phyloP scores from a whole-genome alignment of 2,329 filamentous ascomycete species.

The Capronia coronata region DNA sequence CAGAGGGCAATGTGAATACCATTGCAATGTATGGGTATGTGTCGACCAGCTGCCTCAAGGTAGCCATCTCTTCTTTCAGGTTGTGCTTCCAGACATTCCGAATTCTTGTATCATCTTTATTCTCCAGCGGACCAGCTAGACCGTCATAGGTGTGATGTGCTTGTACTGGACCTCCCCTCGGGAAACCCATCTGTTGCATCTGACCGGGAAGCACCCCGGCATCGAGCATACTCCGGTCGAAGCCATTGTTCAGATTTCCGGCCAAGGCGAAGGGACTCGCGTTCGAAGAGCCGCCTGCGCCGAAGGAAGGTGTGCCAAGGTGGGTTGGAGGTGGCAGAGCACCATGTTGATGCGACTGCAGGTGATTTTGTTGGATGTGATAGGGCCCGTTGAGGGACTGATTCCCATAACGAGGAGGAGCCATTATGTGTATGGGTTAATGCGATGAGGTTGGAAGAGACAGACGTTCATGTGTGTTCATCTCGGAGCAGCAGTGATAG shows the following conservation, averaged over 20 bases:
- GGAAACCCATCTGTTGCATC: constrained; percentile 80
- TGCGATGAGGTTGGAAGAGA: constrained; percentile 2
- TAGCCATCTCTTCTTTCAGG: constrained; percentile 80
- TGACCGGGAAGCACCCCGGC: constrained; percentile 68
- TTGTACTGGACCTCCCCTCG: constrained; percentile 63
- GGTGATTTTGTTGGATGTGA: constrained; percentile 49
- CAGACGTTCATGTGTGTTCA: constrained; percentile 13
- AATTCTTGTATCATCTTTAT: constrained; percentile 67
- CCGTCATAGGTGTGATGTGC: constrained; percentile 45
- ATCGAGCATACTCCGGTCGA: constrained; percentile 42
- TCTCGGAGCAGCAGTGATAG: constrained; percentile 5
- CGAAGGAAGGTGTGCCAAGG: constrained; percentile 62
- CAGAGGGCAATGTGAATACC: constrained; percentile 49
- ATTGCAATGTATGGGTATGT: constrained; percentile 95
- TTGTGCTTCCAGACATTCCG: constrained; percentile 95
- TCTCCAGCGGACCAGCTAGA: constrained; percentile 16
- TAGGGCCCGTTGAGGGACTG: constrained; percentile 56
- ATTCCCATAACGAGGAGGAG: constrained; percentile 54
- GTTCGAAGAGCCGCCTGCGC: constrained; percentile 38
- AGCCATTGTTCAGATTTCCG: constrained; percentile 50
- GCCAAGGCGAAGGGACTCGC: constrained; percentile 26
- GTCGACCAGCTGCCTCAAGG: constrained; percentile 74
- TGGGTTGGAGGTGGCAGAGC: constrained; percentile 53
- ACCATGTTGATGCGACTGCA: constrained; percentile 42
- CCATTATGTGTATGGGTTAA: constrained; percentile 41